Percentiles rank a stretch among this genome's conserved stretches.
Evolutionary conservation across 1,284 basidiomycete genomes (phyloP).

Genomic region (Papiliotrema flavescens): DNA sequence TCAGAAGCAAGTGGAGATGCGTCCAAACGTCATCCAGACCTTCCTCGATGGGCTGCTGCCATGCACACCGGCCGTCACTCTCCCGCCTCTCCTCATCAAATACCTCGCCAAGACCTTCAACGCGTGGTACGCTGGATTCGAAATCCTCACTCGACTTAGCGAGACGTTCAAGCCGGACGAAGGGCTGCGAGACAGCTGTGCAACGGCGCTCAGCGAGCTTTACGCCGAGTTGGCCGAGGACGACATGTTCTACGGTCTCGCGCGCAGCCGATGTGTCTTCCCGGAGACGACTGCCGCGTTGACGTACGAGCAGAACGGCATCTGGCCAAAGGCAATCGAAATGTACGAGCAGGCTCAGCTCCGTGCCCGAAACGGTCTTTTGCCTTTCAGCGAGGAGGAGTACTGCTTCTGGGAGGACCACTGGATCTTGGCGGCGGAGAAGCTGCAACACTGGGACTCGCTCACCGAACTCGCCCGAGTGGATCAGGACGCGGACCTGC

Average conservation of each 20-base stretch:
- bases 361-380: constrained; percentile 73
- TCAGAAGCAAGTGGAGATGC: constrained; percentile 77
- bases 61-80: constrained; percentile 78
- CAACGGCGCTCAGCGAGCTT: constrained; percentile 88
- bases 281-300: constrained; percentile 89
- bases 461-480: constrained; percentile 86
- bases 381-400: constrained; percentile 92
- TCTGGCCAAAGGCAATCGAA: constrained; percentile 90
- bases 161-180: constrained; percentile 79
- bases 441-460: constrained; percentile 97
- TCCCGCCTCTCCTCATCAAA: constrained; percentile 93
- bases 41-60: constrained; percentile 78
- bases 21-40: constrained; percentile 94
- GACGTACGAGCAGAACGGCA: constrained; percentile 93
- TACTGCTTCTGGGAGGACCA: constrained; percentile 99
- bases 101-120: constrained; percentile 95
- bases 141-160: constrained; percentile 73
- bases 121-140: constrained; percentile 88
- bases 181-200: constrained; percentile 75
- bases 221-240: constrained; percentile 96
- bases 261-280: constrained; percentile 84
- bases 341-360: constrained; percentile 89
- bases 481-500: constrained; percentile 87
- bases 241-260: constrained; percentile 96
- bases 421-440: constrained; percentile 94